phyloP scores from a whole-genome alignment of 129 eudicot species.

The Escallonia herrerae region DNA sequence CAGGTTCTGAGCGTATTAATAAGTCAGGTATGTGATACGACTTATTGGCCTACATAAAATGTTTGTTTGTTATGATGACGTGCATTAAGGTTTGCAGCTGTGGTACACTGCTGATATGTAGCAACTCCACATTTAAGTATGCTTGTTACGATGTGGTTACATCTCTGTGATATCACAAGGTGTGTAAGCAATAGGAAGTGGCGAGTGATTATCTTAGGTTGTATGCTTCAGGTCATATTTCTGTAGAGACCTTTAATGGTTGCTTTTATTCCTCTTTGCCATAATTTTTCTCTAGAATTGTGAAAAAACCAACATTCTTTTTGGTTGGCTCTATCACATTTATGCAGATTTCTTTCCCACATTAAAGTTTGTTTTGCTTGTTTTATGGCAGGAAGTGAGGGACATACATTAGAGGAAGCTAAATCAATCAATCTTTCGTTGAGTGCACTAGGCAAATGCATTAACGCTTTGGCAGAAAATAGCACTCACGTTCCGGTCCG shows the following conservation, averaged over 20 bases:
- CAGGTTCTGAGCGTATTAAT: conserved; percentile 92
- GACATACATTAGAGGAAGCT: conserved; percentile 94
- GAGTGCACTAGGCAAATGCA: conserved; percentile 97
- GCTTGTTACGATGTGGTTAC: background rate
- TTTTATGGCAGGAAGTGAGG: conserved; percentile 74
- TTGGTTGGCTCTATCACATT: background rate
- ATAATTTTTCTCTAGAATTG: background rate
- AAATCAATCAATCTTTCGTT: conserved; percentile 90
- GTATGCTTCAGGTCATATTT: background rate
- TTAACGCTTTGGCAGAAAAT: conserved; percentile 93
- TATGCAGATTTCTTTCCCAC: background rate
- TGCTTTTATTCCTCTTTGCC: background rate
- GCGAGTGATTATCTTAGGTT: background rate
- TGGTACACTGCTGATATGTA: no score
- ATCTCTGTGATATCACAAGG: background rate
- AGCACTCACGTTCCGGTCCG: conserved; percentile 96
- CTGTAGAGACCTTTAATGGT: background rate
- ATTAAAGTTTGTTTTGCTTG: conserved; percentile 4
- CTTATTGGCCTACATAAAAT: background rate
- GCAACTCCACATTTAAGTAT: no score
- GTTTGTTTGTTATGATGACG: background rate
- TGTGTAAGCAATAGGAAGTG: no score
- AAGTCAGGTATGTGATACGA: conserved; percentile 57
- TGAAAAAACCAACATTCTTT: background rate
- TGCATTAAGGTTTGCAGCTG: no score